Base-by-base conservation (phyloP, 2,329 filamentous ascomycete genomes). In the Ilyonectria mors-panacis region DNA sequence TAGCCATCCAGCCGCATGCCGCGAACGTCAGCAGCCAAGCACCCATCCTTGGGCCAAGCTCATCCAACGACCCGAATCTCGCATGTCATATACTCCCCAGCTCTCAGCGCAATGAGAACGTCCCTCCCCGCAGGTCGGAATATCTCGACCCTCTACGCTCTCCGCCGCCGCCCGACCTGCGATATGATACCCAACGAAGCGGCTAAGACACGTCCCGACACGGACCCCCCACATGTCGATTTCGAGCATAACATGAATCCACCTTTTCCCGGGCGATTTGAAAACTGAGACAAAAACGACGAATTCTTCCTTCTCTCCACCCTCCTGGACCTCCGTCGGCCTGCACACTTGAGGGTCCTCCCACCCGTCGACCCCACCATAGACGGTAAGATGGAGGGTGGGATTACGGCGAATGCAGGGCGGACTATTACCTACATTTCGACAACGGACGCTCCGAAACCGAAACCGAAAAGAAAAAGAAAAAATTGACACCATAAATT, bases 21-120 rank as follows among this genome's bases (percentile, higher is more conserved):
- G 80, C 28, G 80, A 82, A 75, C 79, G 80, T 63, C 79, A 79
- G 51, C 78, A 79, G 59, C 80, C 80, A 13, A 81, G 77, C 74
- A 80, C 78, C 33, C 75, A 79, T 62, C 80, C 80, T 1, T 81
- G 81, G 79, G 76, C 78, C 15, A 81, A 81, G 68, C 70, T 82
- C 62, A 81, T 82, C 54, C 79, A 76, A 59, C 76, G 77, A 15
- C 80, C 77, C n/a, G 70, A 75, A 26, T 68, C 79, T 48, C 73
- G 74, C 67, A 69, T 77, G 51, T 67, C 74, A 45, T 77, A 73
- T 64, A 65, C 74, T 17, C 73, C 58, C 21, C 76, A 76, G 47
- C 70, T 81, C 58, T 74, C 77, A 15, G 78, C 79, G 28, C 75
- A 73, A 75, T 77, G 62, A 75, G 63, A n/a, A 26, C 57, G 30